These are phyloP conservation scores for Mycogone perniciosa DNA, from an alignment of 2,329 filamentous ascomycete genomes.

Conservation along the genomic window DNA sequence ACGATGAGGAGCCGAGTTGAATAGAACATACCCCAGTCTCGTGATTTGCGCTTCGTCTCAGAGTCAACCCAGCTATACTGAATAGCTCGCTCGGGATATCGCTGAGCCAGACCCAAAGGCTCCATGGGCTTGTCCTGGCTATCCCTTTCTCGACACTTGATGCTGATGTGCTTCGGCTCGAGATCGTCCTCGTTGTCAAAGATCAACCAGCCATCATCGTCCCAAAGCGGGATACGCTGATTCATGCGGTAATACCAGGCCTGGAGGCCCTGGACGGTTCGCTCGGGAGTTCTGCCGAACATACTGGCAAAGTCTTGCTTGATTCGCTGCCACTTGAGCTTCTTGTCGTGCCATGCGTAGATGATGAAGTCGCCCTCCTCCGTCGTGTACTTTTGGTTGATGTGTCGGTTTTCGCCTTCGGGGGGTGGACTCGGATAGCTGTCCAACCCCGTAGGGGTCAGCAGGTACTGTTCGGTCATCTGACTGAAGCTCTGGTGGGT, in stretches of 20 bases:
- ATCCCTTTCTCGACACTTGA: constrained; percentile 35
- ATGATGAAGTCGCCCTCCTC: constrained; percentile 40
- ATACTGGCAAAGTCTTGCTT: constrained; percentile 34
- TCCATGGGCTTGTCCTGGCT: constrained; percentile 31
- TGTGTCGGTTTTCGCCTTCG: constrained; percentile 32
- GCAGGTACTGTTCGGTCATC: constrained; percentile 20
- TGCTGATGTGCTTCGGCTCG: constrained; percentile 31
- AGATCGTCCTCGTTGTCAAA: constrained; percentile 35
- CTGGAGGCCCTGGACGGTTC: constrained; percentile 36
- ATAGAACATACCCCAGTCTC: constrained; percentile 34
- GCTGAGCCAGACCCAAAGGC: constrained; percentile 32
- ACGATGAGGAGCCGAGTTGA: not conserved
- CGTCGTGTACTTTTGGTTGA: constrained; percentile 39
- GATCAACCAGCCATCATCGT: constrained; percentile 34
- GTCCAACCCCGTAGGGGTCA: constrained; percentile 18
- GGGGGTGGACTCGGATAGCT: constrained; percentile 31
- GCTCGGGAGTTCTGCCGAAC: constrained; percentile 32
- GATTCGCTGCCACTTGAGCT: constrained; percentile 36
- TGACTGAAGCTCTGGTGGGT: constrained; percentile 17
- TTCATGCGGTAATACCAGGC: constrained; percentile 41
- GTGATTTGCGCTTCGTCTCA: constrained; percentile 32
- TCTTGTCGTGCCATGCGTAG: constrained; percentile 39
- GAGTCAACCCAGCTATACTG: constrained; percentile 39
- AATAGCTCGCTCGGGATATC: constrained; percentile 43
- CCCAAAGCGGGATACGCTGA: constrained; percentile 34